Percentiles rank a stretch among this genome's conserved stretches.
phyloP scores from a whole-genome alignment of 179 eudicot genomes.

The Monotropa hypopitys region DNA sequence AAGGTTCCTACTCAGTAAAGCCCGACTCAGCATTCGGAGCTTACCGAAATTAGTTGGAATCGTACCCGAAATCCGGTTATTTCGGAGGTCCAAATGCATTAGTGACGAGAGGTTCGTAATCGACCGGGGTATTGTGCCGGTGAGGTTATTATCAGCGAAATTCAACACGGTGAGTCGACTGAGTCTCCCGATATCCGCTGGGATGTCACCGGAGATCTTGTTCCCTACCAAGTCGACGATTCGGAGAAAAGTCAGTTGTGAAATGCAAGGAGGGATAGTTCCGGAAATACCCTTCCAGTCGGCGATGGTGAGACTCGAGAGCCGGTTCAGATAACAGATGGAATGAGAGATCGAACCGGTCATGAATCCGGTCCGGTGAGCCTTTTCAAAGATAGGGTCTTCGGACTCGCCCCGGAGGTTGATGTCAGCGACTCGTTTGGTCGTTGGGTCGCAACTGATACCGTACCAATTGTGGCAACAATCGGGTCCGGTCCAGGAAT shows the following conservation, averaged over 20 bases:
- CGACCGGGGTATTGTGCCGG: conserved; percentile 52
- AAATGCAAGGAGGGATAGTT: conserved; percentile 46
- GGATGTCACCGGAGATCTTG: conserved; percentile 52
- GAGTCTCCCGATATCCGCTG: conserved; percentile 47
- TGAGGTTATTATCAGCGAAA: conserved; percentile 51
- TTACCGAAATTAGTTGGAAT: conserved; percentile 49
- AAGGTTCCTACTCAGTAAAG: conserved; percentile 52
- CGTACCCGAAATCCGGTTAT: conserved; percentile 41
- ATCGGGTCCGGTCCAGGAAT: conserved; percentile 66
- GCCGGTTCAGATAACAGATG: conserved; percentile 50
- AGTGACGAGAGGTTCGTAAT: conserved; percentile 36
- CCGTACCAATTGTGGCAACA: conserved; percentile 86
- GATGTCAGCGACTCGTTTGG: conserved; percentile 59
- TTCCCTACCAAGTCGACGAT: conserved; percentile 63
- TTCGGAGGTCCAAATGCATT: conserved; percentile 67
- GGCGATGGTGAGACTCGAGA: conserved; percentile 55
- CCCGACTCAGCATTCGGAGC: conserved; percentile 68
- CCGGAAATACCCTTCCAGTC: conserved; percentile 95
- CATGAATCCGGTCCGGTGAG: conserved; percentile 83
- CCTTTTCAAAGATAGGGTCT: conserved; percentile 63
- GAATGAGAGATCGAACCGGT: conserved; percentile 58
- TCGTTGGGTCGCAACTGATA: conserved; percentile 53
- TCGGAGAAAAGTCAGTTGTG: conserved; percentile 47
- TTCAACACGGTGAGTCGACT: conserved; percentile 61
- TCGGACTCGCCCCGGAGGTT: conserved; percentile 84